Base-by-base conservation (phyloP, 768 basidiomycete species). In the Rhizopogon sp. region DNA sequence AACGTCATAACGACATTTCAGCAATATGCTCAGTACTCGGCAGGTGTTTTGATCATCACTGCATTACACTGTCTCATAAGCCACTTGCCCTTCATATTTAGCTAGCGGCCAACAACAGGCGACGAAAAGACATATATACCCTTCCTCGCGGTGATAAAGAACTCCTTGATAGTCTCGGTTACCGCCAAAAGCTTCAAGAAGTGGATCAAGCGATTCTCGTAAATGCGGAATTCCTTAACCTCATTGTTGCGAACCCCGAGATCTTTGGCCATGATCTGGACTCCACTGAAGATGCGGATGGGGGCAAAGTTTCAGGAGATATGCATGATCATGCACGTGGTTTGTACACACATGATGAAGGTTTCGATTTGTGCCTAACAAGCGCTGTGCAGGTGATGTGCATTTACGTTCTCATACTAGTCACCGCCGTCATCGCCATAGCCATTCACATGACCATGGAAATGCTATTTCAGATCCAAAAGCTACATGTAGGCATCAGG, bases 171-270 rank as follows among this genome's bases (percentile, higher is more conserved):
- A 60, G 64, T 11, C 66, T 95, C 5, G 90, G 90, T 6, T 95
- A 90, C 68, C 83, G 85, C 60, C 74, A 82, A 55, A 93, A 93
- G 66, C 77, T 98, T 0, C 79, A 85, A 33, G 82, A 79, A 28
- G 87, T 91, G 11, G 94, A 98, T 70, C 74, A 80, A 7, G 89
- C 90, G 8, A 95, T 97, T 60, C 69, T 82, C 49, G 82, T 75
- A 50, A 97, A 96, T 62, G 86, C 90, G 1, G 75, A 85, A 43
- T 94, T 98, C 66, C 66, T 96, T 55, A 74, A 78, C 3, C 73
- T 80, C 57, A 86, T 96, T 59, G 83, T 91, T 10, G 83, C 81
- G 13, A 79, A 89, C 69, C 88, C 92, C 0, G 85, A 87, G 62
- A 91, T 96, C 28, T 95, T 94, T 62, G 86, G 82, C 14, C 79